Conservation (phyloP, 306 rosid genomes). For the Quercus berberidifolia region DNA sequence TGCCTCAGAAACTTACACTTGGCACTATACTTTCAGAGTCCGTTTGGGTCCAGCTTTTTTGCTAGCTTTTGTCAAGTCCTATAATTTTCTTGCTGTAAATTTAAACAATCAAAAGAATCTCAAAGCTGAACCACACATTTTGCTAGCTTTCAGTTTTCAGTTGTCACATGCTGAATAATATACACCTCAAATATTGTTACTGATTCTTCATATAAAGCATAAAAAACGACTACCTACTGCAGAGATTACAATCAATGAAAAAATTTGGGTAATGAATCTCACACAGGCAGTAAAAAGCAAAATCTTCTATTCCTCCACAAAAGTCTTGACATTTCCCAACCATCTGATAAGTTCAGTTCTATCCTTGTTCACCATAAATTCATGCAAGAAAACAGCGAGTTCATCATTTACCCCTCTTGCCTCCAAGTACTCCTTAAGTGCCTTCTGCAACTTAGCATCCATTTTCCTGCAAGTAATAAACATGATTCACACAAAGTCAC, state of each 20-base stretch:
- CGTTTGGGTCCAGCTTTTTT: no score
- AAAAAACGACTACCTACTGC: background rate
- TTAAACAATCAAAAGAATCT: background rate
- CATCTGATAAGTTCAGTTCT: constrained; percentile 69
- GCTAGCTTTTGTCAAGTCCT: background rate
- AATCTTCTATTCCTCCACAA: constrained; percentile 45
- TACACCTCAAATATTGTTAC: background rate
- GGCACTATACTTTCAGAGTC: background rate
- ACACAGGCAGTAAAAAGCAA: background rate
- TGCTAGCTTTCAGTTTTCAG: background rate
- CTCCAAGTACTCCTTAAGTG: constrained; percentile 50
- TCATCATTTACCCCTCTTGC: constrained; percentile 61
- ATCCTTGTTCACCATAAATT: constrained; percentile 79
- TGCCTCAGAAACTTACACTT: background rate
- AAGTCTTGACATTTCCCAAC: constrained; percentile 53
- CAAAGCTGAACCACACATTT: background rate
- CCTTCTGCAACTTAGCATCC: constrained; percentile 44
- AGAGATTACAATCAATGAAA: background rate
- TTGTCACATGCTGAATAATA: background rate
- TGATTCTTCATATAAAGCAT: background rate
- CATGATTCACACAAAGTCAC: constrained; percentile 12
- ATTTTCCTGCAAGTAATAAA: constrained; percentile 46
- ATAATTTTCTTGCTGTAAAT: background rate
- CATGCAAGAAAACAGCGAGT: constrained; percentile 65
- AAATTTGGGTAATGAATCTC: background rate